Base-by-base conservation (phyloP, 208 protist species). In the Wallacemonas sp. region DNA sequence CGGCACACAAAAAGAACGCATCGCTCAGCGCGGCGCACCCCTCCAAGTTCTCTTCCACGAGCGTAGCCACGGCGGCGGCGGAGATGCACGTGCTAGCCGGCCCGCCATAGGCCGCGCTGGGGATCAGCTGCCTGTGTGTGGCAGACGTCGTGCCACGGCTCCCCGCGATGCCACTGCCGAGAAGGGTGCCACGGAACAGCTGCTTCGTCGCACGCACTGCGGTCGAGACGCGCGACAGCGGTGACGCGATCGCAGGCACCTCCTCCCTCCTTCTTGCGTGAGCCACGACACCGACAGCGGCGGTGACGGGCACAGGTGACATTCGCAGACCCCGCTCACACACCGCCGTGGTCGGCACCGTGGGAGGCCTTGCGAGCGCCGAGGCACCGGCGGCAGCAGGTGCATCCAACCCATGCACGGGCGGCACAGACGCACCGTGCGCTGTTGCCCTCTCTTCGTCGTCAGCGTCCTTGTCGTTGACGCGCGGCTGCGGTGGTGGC, bases 201-300 rank as follows among this genome's bases (percentile, higher is more conserved):
- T 91, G 84, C 62, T 83, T 89, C 27, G 87, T 93, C 3, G 80
- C 70, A n/a, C 83, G 87, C 42, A 80, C 57, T 12, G 75, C 83
- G 17, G 62, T 63, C 1, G 86, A 87, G 12, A 72, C 69, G n/a
- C 83, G 79, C 17, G 70, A 27, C n/a, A 76, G 55, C 19, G 80
- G 79, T 41, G 78, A 79, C 24, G 77, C 71, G 24, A 77, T 70
- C 6, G 72, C n/a, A n/a, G 15, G 66, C 27, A 21, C 44, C 41
- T 1, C 37, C 36, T 41, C 12, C 37, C 13, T 22, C 13, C 19
- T 10, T 41, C 36, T 41, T 41, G 10, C 36, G 36, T 15, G 9
- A 41, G 36, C 36, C 9, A 15, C 9, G 42, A 4, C 9, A 48
- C 22, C 8, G 68, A 42, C 13, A 63, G 71, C 46, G 71, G 71